phyloP scores from a whole-genome alignment of 176 grass and related monocot species.

The Carex scoparia region DNA sequence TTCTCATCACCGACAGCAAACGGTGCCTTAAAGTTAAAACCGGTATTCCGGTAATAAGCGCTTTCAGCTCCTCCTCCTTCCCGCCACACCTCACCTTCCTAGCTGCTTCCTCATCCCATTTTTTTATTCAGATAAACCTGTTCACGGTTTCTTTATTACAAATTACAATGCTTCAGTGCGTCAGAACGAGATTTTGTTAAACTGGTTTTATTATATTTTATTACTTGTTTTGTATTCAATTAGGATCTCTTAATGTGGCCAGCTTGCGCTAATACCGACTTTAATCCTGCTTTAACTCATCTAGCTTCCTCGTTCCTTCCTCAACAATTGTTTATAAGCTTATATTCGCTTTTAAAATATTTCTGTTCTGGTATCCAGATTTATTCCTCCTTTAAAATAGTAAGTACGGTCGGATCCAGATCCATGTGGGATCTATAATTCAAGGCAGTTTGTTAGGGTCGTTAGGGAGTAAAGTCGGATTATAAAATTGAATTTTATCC shows the following conservation, averaged over 20 bases:
- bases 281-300: not conserved
- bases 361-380: not conserved
- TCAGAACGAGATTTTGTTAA: slow-evolving; percentile 12
- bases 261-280: not conserved
- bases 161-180: not conserved
- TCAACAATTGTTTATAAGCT: not conserved
- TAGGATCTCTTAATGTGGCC: slow-evolving; percentile 19
- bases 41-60: not conserved
- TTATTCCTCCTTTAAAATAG: not conserved
- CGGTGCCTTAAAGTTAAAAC: slow-evolving; percentile 10
- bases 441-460: slow-evolving; percentile 6
- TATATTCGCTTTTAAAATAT: not conserved
- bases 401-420: slow-evolving; percentile 19
- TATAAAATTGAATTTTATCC: not conserved
- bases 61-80: not conserved
- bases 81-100: slow-evolving; percentile 15
- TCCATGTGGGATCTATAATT: slow-evolving; percentile 7
- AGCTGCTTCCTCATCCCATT: slow-evolving; percentile 6
- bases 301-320: slow-evolving; percentile 27
- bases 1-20: not conserved
- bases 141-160: not conserved
- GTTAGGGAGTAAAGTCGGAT: slow-evolving; percentile 12
- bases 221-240: slow-evolving; percentile 7
- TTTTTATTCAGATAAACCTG: not conserved
- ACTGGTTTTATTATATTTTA: slow-evolving; percentile 11